These are phyloP conservation scores for Citrus australasica DNA, from an alignment of 345 rosid species.

Conservation along the genomic window DNA sequence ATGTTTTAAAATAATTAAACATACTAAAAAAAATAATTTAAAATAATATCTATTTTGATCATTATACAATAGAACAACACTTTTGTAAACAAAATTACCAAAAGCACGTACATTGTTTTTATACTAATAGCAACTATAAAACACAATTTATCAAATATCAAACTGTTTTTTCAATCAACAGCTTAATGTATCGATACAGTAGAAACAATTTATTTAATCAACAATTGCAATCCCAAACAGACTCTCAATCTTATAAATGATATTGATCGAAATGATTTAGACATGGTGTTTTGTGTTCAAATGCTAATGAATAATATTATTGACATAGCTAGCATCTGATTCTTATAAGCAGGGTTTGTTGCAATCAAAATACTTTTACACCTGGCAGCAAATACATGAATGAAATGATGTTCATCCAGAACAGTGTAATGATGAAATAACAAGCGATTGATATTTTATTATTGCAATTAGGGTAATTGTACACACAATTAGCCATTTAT, in stretches of 20 bases:
- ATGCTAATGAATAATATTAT: background rate
- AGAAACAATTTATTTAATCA: too few relatives aligned
- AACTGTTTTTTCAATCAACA: too few relatives aligned
- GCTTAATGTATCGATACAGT: too few relatives aligned
- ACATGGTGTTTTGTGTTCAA: background rate
- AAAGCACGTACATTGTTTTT: too few relatives aligned
- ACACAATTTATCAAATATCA: too few relatives aligned
- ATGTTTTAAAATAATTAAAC: too few relatives aligned
- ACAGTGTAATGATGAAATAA: background rate
- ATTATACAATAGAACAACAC: too few relatives aligned
- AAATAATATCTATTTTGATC: rapidly evolving
- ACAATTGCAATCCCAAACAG: too few relatives aligned
- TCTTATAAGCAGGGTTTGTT: background rate
- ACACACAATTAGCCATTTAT: background rate
- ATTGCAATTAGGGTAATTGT: background rate
- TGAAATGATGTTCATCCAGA: background rate
- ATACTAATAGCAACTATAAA: rapidly evolving
- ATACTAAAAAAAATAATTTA: too few relatives aligned
- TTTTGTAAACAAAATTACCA: too few relatives aligned
- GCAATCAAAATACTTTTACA: background rate
- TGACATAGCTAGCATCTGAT: background rate
- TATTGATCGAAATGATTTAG: too few relatives aligned
- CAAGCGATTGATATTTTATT: background rate
- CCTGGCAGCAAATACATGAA: background rate
- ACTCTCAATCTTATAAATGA: too few relatives aligned